phyloP scores from a whole-genome alignment of 116 monocot species.

The Cymodocea nodosa region DNA sequence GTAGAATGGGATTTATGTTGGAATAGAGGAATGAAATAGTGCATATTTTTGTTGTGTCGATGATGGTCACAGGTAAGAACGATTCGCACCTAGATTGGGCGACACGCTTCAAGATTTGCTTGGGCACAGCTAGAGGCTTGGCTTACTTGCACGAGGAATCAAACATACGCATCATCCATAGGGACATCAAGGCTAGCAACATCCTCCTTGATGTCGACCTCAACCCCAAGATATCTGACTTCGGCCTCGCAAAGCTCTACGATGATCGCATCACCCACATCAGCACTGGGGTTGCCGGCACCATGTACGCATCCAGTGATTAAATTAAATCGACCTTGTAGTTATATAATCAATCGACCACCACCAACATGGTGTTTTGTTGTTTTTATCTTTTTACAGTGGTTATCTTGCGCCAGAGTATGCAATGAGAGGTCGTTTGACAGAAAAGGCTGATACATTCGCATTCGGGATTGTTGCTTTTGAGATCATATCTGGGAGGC shows the following conservation, averaged over 20 bases:
- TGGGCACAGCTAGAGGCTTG: conserved; percentile 52
- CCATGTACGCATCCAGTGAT: conserved; percentile 24
- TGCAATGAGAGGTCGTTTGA: neutral
- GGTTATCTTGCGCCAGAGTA: neutral
- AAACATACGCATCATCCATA: conserved; percentile 41
- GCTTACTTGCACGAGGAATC: conserved; percentile 64
- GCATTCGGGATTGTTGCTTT: neutral
- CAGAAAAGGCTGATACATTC: neutral
- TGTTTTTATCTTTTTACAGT: no score
- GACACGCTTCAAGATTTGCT: conserved; percentile 42
- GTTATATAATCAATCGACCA: no score
- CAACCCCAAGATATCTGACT: conserved; percentile 68
- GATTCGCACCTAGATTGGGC: conserved; percentile 29
- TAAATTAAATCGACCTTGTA: neutral
- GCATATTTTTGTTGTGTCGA: no score
- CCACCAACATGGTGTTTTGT: neutral
- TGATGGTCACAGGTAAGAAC: conserved; percentile 21
- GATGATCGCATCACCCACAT: conserved; percentile 55
- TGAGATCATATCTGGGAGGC: neutral
- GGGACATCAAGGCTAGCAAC: conserved; percentile 61
- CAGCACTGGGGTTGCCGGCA: conserved; percentile 64
- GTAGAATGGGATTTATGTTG: no score
- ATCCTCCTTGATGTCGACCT: conserved; percentile 48
- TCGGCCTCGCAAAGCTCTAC: conserved; percentile 64
- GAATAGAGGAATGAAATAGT: no score